Base-by-base conservation (phyloP, 2,329 filamentous ascomycete species). In the Ophiostoma ips region DNA sequence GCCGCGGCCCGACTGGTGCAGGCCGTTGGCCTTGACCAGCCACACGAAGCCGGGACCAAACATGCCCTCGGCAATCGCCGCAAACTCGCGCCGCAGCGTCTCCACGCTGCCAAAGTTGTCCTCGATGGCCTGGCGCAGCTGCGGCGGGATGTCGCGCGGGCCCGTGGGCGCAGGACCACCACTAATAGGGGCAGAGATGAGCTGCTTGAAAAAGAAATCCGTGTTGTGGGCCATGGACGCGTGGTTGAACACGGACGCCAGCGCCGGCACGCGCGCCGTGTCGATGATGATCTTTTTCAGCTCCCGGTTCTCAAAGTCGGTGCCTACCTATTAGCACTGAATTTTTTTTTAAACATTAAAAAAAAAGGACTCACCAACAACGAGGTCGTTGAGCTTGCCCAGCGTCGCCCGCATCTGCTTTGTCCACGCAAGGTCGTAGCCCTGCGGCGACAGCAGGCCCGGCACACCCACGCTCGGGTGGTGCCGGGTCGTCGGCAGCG, bases 1-100 rank as follows among this genome's bases (percentile, higher is more conserved):
- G 48, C 50, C 53, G 48, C 53, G 52, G 50, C 51, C 53, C n/a
- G 52, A 36, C 50, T 53, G 45, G 34, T 55, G 45, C 35, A 56
- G 48, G 36, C 54, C 55, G 40, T 53, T 51, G 35, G 53, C 53
- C 58, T 79, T 78, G 61, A 95, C 85, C 54, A 98, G 81, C 92
- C 92, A 98, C 63, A 96, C 84, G 68, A 94, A 96, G 56, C 92
- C 92, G 0, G 90, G 89, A 50, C 90, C 92, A 70, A 98, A 96
- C 88, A 96, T 95, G 69, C 81, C 77, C 57, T 79, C 74, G 52
- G 90, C 90, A 37, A 84, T 94, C 56, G 81, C 71, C 61, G 92
- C 67, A 66, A 98, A 81, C 63, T 92, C 85, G 58, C 75, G 73
- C 62, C 81, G 81, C 52, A 98, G 79, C 30, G 84, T 89, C 56